These are phyloP conservation scores for Xylaria polymorpha DNA, from an alignment of 2,329 filamentous ascomycete species.

Conservation along the genomic window DNA sequence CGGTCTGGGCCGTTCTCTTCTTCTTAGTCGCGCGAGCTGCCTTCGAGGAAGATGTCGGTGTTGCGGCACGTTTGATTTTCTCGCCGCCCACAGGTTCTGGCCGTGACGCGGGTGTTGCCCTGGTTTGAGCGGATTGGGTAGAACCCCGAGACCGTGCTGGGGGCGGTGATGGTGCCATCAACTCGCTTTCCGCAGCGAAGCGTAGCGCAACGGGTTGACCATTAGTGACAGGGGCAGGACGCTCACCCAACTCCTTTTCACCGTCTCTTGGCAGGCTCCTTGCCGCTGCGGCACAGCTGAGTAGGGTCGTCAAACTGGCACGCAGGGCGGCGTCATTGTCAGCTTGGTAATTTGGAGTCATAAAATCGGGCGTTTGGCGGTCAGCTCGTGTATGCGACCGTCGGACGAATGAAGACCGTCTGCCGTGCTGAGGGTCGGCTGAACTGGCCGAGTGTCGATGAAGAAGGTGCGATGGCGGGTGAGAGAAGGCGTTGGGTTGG, in stretches of 20 bases:
- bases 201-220: slow-evolving; percentile 68
- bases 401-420: slow-evolving; percentile 61
- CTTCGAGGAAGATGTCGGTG: slow-evolving; percentile 52
- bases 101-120: slow-evolving; percentile 31
- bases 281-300: slow-evolving; percentile 94
- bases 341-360: slow-evolving; percentile 79
- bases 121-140: slow-evolving; percentile 36
- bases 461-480: slow-evolving; percentile 71
- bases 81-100: slow-evolving; percentile 51
- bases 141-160: slow-evolving; percentile 40
- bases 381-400: slow-evolving; percentile 61
- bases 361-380: slow-evolving; percentile 67
- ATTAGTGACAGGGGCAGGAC: slow-evolving; percentile 58
- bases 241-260: slow-evolving; percentile 54
- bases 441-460: slow-evolving; percentile 64
- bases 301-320: slow-evolving; percentile 90
- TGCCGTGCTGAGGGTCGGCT: slow-evolving; percentile 60
- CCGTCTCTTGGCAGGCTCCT: slow-evolving; percentile 78
- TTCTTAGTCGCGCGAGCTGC: slow-evolving; percentile 66
- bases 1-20: slow-evolving; percentile 62
- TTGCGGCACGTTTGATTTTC: slow-evolving; percentile 62
- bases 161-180: slow-evolving; percentile 56
- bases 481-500: slow-evolving; percentile 91
- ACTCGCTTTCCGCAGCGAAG: slow-evolving; percentile 70
- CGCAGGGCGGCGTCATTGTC: slow-evolving; percentile 94